A percentile compares a stretch with the other conserved stretches of the same genome.
phyloP scores from a whole-genome alignment of 1,139 yeast species.

The Pichia sp. region DNA sequence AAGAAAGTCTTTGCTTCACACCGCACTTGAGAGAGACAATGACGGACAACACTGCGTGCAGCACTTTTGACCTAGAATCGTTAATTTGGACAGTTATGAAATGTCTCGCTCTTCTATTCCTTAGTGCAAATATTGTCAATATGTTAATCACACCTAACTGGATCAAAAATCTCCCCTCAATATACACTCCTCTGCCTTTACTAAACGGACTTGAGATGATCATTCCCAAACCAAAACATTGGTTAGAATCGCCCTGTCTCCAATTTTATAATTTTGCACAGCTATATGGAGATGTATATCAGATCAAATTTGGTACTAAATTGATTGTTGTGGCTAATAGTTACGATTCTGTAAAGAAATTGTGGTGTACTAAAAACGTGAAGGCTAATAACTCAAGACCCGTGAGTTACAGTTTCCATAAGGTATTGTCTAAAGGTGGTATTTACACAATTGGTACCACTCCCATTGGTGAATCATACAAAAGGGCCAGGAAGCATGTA shows the following conservation, averaged over 20 bases:
- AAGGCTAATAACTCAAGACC: slow-evolving; percentile 63
- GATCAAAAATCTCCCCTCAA: slow-evolving; percentile 18
- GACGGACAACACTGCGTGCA: too few relatives aligned
- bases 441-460: slow-evolving; percentile 69
- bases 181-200: slow-evolving; percentile 20
- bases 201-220: slow-evolving; percentile 20
- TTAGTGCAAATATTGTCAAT: neutral
- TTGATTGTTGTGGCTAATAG: slow-evolving; percentile 61
- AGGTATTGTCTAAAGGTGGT: slow-evolving; percentile 54
- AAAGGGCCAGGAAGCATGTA: slow-evolving; percentile 46
- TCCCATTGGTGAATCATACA: slow-evolving; percentile 53
- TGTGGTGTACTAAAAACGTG: slow-evolving; percentile 48
- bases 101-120: neutral
- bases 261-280: slow-evolving; percentile 43
- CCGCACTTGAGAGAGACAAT: too few relatives aligned
- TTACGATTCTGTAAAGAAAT: slow-evolving; percentile 40
- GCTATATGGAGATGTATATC: slow-evolving; percentile 45
- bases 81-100: neutral
- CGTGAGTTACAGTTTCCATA: slow-evolving; percentile 58
- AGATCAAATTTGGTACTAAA: slow-evolving; percentile 51
- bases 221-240: slow-evolving; percentile 18
- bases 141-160: slow-evolving; percentile 10
- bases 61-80: too few relatives aligned
- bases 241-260: slow-evolving; percentile 36
- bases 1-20: too few relatives aligned